Base-by-base conservation (phyloP, 805 yeast species). In the Candida verbasci region DNA sequence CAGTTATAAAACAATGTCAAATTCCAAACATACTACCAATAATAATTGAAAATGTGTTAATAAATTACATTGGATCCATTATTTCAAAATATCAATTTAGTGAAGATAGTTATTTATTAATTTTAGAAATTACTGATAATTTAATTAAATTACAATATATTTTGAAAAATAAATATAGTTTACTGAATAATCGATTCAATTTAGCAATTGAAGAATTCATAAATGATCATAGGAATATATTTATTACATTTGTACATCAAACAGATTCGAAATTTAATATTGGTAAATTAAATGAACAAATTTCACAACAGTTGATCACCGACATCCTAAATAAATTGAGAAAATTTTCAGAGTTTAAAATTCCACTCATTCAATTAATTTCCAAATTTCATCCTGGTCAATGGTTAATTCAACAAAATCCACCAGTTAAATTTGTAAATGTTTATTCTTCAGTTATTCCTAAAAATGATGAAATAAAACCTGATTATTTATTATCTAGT, bases 221-320 rank as follows among this genome's bases (percentile, higher is more conserved):
- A 6, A 33, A 42, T 17, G 44, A 48, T 23, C 48, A 59, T 11
- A 59, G 56, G 28, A 43, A 52, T 5, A 59, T 80, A n/a, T 78
- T 84, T 49, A 56, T 58, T 35, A 85, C 78, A 37, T 68, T 78
- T 33, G 66, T 86, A 39, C 60, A 60, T 30, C 72, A 68, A 41
- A 78, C 85, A 21, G 85, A 78, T 31, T 50, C 52, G 3, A 65
- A 76, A 30, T 74, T 38, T 17, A 10, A 18, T 15, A n/a, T n/a
- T n/a, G 32, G 17, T 17, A 70, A 71, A 20, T 17, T 24, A n/a
- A 30, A 32, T 31, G 96, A 86, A 43, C 74, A 72, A 46, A 84
- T 85, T 35, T 76, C 86, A 30, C 72, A 84, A 29, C 88, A 80
- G 48, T 70, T 78, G 11, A 80, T 86, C 0, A 80, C 81, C n/a